Conservation (phyloP, 805 yeast species). For the Lachancea mirantina region DNA sequence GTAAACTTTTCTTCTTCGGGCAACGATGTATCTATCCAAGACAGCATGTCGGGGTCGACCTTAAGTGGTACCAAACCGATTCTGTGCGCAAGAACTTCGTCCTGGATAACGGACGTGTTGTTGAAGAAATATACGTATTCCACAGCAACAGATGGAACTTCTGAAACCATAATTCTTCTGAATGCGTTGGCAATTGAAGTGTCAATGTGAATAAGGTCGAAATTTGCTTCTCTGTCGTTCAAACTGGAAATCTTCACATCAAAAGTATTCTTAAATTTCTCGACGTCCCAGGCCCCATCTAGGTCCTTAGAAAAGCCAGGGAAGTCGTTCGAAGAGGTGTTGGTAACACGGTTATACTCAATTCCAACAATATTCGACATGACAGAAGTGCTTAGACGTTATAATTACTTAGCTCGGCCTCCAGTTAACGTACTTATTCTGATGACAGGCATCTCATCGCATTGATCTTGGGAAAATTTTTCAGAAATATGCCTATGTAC, state of each 20-base stretch:
- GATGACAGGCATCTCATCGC: slow-evolving; percentile 5
- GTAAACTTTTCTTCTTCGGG: slow-evolving; percentile 66
- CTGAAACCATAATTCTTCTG: slow-evolving; percentile 94
- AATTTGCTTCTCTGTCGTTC: slow-evolving; percentile 67
- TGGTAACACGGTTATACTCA: slow-evolving; percentile 85
- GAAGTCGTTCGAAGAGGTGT: slow-evolving; percentile 82
- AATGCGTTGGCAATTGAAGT: slow-evolving; percentile 94
- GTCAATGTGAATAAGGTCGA: slow-evolving; percentile 80
- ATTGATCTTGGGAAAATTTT: slow-evolving; percentile 6
- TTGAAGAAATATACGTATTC: slow-evolving; percentile 86
- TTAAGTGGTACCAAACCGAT: slow-evolving; percentile 87
- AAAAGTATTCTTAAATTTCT: slow-evolving; percentile 62
- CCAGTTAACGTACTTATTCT: no score
- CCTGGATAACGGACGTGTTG: slow-evolving; percentile 95
- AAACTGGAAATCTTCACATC: slow-evolving; percentile 61
- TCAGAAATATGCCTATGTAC: not conserved
- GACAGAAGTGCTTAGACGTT: not conserved
- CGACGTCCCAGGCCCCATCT: slow-evolving; percentile 76
- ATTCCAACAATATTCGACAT: slow-evolving; percentile 65
- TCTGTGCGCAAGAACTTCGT: slow-evolving; percentile 93
- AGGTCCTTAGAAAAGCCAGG: slow-evolving; percentile 68
- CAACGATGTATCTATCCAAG: slow-evolving; percentile 69
- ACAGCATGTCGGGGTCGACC: slow-evolving; percentile 81
- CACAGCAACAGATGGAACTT: slow-evolving; percentile 93
- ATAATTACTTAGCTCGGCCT: no score